These are phyloP conservation scores for Boletales sp. DNA, from an alignment of 768 basidiomycete species.

Conservation along the genomic window DNA sequence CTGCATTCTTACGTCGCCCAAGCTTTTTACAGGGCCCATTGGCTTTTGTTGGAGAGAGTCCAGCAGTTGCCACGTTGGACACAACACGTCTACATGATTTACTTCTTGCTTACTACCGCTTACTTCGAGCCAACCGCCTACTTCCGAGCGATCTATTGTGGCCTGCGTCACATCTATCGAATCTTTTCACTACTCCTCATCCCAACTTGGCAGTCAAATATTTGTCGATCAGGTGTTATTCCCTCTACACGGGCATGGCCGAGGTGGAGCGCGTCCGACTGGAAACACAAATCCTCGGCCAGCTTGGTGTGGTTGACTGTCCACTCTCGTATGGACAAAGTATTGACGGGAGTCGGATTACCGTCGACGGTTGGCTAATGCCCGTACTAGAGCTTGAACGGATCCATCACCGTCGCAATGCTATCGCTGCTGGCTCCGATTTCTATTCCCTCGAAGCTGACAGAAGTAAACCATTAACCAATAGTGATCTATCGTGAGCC, in stretches of 20 bases:
- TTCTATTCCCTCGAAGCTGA: constrained; percentile 45
- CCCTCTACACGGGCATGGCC: constrained; percentile 71
- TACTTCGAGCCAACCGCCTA: constrained; percentile 69
- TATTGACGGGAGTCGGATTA: constrained; percentile 40
- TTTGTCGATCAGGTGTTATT: constrained; percentile 76
- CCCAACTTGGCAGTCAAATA: constrained; percentile 63
- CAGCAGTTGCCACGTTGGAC: constrained; percentile 34
- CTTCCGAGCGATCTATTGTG: constrained; percentile 63
- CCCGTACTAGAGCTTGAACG: constrained; percentile 67
- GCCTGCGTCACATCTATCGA: constrained; percentile 44
- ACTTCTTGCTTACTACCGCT: constrained; percentile 78
- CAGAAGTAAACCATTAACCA: constrained; percentile 32
- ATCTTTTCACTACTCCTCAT: constrained; percentile 46
- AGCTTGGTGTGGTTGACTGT: constrained; percentile 57
- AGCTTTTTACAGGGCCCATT: constrained; percentile 53
- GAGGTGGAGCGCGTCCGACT: constrained; percentile 69
- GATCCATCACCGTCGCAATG: constrained; percentile 47
- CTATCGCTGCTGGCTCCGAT: constrained; percentile 40
- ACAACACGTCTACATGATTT: constrained; percentile 56
- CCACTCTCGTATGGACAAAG: constrained; percentile 52
- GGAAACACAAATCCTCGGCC: constrained; percentile 61
- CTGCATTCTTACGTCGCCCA: constrained; percentile 44
- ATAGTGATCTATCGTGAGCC: constrained; percentile 54
- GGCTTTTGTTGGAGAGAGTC: constrained; percentile 34
- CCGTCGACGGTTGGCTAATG: constrained; percentile 79